phyloP scores from a whole-genome alignment of 2,329 filamentous ascomycete genomes.

The Penicillium digitatum region DNA sequence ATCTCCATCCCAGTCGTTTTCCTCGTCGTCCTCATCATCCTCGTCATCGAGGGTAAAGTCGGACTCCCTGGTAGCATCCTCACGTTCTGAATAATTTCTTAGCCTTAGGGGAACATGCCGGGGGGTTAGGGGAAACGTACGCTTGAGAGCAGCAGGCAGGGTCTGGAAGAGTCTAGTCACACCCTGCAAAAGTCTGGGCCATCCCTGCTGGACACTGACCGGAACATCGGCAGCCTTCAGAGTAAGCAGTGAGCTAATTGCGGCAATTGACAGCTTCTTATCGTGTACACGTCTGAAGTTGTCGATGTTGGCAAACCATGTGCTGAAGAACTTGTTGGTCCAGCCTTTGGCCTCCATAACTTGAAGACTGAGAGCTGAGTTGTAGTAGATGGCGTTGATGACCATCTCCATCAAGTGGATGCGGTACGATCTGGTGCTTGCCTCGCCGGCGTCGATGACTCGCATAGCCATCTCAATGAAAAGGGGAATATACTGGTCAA shows the following conservation, averaged over 20 bases:
- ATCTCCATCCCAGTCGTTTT: slow-evolving; percentile 77
- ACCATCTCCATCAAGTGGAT: slow-evolving; percentile 99
- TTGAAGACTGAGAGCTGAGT: slow-evolving; percentile 76
- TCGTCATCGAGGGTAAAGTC: slow-evolving; percentile 76
- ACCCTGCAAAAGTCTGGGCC: slow-evolving; percentile 85
- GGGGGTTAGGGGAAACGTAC: slow-evolving; percentile 46
- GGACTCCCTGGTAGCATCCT: slow-evolving; percentile 86
- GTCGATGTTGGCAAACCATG: slow-evolving; percentile 97
- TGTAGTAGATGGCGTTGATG: slow-evolving; percentile 98
- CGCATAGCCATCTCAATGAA: slow-evolving; percentile 89
- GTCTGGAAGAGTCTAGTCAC: slow-evolving; percentile 90
- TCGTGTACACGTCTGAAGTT: slow-evolving; percentile 92
- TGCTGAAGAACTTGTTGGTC: slow-evolving; percentile 98
- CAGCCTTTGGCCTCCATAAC: slow-evolving; percentile 86
- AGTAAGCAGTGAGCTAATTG: slow-evolving; percentile 80
- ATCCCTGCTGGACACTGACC: slow-evolving; percentile 87
- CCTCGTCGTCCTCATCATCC: slow-evolving; percentile 68
- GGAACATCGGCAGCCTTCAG: slow-evolving; percentile 79
- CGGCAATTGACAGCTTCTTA: slow-evolving; percentile 96
- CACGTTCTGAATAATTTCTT: slow-evolving; percentile 59
- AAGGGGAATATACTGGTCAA: slow-evolving; percentile 81
- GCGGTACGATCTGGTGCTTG: slow-evolving; percentile 87
- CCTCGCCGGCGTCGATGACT: slow-evolving; percentile 66
- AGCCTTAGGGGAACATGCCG: slow-evolving; percentile 24
- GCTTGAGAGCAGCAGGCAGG: slow-evolving; percentile 79